Evolutionary conservation across 345 rosid species (phyloP).

Genomic region (Citrus mangshanensis): DNA sequence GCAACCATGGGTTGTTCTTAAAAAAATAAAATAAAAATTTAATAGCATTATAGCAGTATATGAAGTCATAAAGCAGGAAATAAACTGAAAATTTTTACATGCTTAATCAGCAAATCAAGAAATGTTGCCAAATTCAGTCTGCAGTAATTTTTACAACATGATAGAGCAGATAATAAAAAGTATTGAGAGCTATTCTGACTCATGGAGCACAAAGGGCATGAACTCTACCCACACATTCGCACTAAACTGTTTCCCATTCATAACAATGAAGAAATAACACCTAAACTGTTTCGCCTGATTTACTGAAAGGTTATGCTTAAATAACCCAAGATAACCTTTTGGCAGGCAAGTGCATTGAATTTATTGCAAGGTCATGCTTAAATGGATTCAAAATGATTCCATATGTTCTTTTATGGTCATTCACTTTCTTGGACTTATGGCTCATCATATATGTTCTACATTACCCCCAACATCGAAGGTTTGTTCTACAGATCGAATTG

Average conservation of each 20-base stretch:
- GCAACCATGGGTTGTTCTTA: not conserved
- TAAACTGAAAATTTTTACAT: not conserved
- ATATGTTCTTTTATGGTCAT: not conserved
- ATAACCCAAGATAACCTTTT: not conserved
- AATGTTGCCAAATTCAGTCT: not conserved
- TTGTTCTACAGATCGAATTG: not conserved
- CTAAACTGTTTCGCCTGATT: not conserved
- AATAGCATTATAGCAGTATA: not conserved
- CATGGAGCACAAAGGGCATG: not conserved
- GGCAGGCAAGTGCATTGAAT: not conserved
- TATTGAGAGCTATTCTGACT: not conserved
- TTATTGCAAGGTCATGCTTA: not conserved
- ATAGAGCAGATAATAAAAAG: not conserved
- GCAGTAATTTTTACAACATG: not conserved
- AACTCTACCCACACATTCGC: not conserved
- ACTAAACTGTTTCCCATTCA: not conserved
- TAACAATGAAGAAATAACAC: too few relatives aligned
- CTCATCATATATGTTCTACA: not conserved
- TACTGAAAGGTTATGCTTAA: not conserved
- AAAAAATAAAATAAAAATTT: too few relatives aligned
- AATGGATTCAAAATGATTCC: not conserved
- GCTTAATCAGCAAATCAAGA: not conserved
- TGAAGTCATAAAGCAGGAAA: not conserved
- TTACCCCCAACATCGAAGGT: not conserved
- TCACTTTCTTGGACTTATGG: not conserved